phyloP scores from a whole-genome alignment of 352 stramenopile genomes.

The Pythium scleroteichum region DNA sequence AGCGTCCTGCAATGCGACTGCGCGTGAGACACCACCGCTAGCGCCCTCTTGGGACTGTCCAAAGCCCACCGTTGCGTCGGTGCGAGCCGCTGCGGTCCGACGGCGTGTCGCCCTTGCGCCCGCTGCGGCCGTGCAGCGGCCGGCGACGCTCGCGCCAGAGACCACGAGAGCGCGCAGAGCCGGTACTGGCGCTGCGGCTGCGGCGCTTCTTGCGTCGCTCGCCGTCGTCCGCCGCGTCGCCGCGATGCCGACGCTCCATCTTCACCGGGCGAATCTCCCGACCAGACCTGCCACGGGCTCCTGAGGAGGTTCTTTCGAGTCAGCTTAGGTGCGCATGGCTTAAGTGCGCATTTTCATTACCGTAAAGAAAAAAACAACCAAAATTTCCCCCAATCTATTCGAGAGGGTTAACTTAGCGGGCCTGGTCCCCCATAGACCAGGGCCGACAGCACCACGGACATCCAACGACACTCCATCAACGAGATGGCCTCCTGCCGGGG shows the following conservation, averaged over 20 bases:
- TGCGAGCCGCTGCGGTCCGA: conserved; percentile 9
- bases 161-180: conserved; percentile 3
- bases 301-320: conserved; percentile 17
- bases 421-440: too few relatives aligned
- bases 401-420: conserved; percentile 8
- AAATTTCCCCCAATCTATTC: too few relatives aligned
- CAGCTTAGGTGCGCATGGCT: conserved; percentile 22
- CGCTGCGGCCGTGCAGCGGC: conserved; percentile 4
- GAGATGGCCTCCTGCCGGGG: not conserved
- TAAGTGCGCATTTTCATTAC: conserved; percentile 7
- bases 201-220: conserved; percentile 30
- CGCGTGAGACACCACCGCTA: too few relatives aligned
- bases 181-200: conserved; percentile 30
- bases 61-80: conserved; percentile 9
- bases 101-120: too few relatives aligned
- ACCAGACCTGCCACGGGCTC: not conserved
- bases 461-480: conserved; percentile 1
- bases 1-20: not conserved
- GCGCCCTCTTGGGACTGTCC: not conserved
- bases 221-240: conserved; percentile 19
- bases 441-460: conserved; percentile 4
- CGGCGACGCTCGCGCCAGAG: conserved; percentile 7
- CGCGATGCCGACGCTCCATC: conserved; percentile 20
- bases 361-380: too few relatives aligned
- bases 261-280: conserved; percentile 14